These are phyloP conservation scores for Pseudopithomyces chartarum DNA, from an alignment of 2,329 filamentous ascomycete genomes.

Conservation along the genomic window DNA sequence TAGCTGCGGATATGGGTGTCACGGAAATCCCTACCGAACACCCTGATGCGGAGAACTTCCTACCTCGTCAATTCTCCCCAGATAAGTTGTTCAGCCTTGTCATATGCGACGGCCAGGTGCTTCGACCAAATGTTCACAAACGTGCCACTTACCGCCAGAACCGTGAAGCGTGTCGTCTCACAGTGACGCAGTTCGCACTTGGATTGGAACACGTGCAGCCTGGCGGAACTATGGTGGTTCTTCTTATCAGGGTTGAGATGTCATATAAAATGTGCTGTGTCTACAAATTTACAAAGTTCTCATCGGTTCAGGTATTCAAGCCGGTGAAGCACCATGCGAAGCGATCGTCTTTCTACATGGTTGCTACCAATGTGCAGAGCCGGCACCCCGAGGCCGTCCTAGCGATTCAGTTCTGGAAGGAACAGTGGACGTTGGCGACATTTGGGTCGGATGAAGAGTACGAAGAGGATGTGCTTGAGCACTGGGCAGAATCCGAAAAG, in stretches of 20 bases:
- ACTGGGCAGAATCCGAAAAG: background rate
- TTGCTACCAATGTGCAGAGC: constrained; percentile 52
- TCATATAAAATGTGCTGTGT: constrained; percentile 48
- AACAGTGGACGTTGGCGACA: constrained; percentile 16
- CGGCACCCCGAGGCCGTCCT: constrained; percentile 33
- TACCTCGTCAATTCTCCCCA: background rate
- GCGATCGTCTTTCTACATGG: constrained; percentile 59
- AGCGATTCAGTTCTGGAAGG: constrained; percentile 37
- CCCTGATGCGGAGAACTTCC: constrained; percentile 17
- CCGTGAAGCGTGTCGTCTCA: constrained; percentile 37
- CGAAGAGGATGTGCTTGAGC: background rate
- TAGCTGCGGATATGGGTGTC: constrained; percentile 48
- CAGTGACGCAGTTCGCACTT: constrained; percentile 48
- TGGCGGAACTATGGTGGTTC: constrained; percentile 56
- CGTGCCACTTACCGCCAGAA: constrained; percentile 13
- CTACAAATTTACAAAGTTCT: constrained; percentile 49
- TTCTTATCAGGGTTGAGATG: constrained; percentile 56
- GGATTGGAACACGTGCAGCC: constrained; percentile 52
- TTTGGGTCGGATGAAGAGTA: constrained; percentile 17
- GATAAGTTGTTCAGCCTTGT: constrained; percentile 44
- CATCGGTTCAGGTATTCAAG: constrained; percentile 53
- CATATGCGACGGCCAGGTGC: constrained; percentile 56
- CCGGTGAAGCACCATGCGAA: constrained; percentile 47
- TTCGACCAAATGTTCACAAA: constrained; percentile 38
- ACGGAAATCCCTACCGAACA: constrained; percentile 18